A percentile compares a stretch with the other conserved stretches of the same genome.
Conservation (phyloP, 306 rosid species). For the Lathyrus oleraceus region DNA sequence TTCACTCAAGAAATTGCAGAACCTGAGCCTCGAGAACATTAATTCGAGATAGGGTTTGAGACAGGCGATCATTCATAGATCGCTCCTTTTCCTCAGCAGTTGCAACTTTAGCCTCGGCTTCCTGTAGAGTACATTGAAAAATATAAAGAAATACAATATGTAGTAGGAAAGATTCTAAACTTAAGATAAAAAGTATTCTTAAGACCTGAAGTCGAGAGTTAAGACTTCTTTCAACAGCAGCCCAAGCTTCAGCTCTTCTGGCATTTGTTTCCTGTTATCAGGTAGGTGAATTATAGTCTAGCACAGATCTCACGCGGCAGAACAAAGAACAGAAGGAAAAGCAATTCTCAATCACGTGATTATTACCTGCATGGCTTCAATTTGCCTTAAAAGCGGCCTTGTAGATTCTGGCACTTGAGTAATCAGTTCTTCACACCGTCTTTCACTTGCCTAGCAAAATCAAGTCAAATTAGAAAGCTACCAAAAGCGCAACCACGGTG, state of each 20-base stretch:
- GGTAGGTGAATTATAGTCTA: conserved; percentile 40
- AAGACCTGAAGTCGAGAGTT: conserved; percentile 92
- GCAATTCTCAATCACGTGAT: conserved; percentile 8
- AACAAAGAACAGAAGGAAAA: conserved; percentile 33
- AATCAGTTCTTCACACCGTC: conserved; percentile 94
- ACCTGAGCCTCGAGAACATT: conserved; percentile 99
- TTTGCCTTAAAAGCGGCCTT: conserved; percentile 96
- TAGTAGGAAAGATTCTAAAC: conserved; percentile 3
- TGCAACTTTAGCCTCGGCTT: conserved; percentile 93
- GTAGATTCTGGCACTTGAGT: conserved; percentile 99
- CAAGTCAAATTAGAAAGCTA: conserved; percentile 36
- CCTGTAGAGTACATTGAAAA: conserved; percentile 60
- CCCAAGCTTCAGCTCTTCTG: conserved; percentile 95
- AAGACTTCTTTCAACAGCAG: conserved; percentile 92
- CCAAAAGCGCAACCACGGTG: conserved; percentile 25
- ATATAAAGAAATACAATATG: conserved; percentile 28
- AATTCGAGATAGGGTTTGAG: conserved; percentile 92
- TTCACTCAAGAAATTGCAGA: conserved; percentile 38
- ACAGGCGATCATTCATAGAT: conserved; percentile 85
- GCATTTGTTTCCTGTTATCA: conserved; percentile 84
- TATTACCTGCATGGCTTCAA: conserved; percentile 97
- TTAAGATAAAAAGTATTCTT: conserved; percentile 33
- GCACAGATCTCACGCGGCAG: conserved; percentile 34
- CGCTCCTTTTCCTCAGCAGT: conserved; percentile 96
- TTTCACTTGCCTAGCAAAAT: conserved; percentile 86